phyloP scores from a whole-genome alignment of 2,329 filamentous ascomycete genomes.

The Calonectria crousiana region DNA sequence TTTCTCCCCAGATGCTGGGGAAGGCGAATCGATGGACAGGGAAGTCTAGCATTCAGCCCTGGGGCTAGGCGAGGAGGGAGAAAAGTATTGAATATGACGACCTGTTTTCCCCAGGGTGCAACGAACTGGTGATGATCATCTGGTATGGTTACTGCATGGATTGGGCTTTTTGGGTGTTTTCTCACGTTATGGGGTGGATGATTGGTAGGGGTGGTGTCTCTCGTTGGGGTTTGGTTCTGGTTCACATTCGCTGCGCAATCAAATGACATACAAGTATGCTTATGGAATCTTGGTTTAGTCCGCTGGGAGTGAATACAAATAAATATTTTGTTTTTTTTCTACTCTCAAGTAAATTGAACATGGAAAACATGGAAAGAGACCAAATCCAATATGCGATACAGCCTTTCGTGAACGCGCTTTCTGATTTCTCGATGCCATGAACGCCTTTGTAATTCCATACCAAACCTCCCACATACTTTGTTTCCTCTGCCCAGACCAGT shows the following conservation, averaged over 20 bases:
- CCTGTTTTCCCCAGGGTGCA: constrained; percentile 3
- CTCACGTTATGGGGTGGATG: background rate
- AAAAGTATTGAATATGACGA: constrained; percentile 7
- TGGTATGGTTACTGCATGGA: constrained; percentile 16
- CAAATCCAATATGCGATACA: constrained; percentile 15
- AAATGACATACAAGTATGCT: constrained; percentile 7
- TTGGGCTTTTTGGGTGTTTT: constrained; percentile 2
- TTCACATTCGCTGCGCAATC: constrained; percentile 15
- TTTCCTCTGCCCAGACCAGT: constrained; percentile 2
- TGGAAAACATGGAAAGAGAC: background rate
- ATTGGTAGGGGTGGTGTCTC: background rate
- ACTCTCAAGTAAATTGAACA: constrained; percentile 5
- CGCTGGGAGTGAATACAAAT: background rate
- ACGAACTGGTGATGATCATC: constrained; percentile 19
- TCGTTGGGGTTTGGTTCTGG: constrained; percentile 13
- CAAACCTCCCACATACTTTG: background rate
- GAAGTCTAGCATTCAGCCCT: background rate
- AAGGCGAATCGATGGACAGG: background rate
- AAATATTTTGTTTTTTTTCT: background rate
- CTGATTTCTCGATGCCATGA: constrained; percentile 13
- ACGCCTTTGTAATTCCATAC: constrained; percentile 20
- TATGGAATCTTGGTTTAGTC: background rate
- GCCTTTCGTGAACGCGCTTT: constrained; percentile 21
- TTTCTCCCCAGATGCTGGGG: background rate
- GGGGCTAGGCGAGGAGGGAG: background rate